Evolutionary conservation across 2,329 filamentous ascomycete genomes (phyloP), one percentile per base, ranked within the genome.

Genomic region (Ustilaginoidea virens): DNA sequence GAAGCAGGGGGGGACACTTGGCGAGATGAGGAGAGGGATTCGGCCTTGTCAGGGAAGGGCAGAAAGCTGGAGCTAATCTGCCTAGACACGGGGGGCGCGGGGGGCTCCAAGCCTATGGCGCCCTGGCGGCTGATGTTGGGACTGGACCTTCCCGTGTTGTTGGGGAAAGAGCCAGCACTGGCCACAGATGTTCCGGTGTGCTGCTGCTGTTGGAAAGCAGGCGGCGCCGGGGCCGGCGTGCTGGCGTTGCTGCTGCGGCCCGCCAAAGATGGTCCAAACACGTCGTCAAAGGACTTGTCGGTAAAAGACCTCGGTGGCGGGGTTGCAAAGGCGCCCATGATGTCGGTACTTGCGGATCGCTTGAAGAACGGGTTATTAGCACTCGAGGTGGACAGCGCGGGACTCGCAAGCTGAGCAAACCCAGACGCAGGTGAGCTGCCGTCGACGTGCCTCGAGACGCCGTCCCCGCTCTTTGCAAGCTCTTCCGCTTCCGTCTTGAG

Each of bases 281-380:
- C 74, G 44, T 79, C 85, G 47, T 92, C 82, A 50, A 92, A 92
- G 4, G 75, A 74, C 52, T 69, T 74, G 38, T 81, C 75, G 27
- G 63, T 60, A 32, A 61, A 60, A 27, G 58, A 55, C 40, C 58
- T 56, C 23, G 55, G 44, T 8, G 63, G 52, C 9, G 63, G 58
- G 8, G 63, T 56, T 17, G 57, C 48, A 35, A 70, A 72, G 10
- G 63, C 56, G 23, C 62, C 60, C 54, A 68, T 63, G 33, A 72
- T 63, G 38, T 74, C 66, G 22, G 69, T 63, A 51, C 72, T 75
- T 33, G 61, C 66, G 26, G 71, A 69, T 25, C 72, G 63, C 45
- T 83, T 75, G 61, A 94, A 94, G 63, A 98, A 98, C 1, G 90
- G 90, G 49, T 98, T 98, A 45, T 85, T 94, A 41, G 69, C 81